Base-by-base conservation (phyloP, 2,329 filamentous ascomycete genomes). In the Tolypocladium nubicola region DNA sequence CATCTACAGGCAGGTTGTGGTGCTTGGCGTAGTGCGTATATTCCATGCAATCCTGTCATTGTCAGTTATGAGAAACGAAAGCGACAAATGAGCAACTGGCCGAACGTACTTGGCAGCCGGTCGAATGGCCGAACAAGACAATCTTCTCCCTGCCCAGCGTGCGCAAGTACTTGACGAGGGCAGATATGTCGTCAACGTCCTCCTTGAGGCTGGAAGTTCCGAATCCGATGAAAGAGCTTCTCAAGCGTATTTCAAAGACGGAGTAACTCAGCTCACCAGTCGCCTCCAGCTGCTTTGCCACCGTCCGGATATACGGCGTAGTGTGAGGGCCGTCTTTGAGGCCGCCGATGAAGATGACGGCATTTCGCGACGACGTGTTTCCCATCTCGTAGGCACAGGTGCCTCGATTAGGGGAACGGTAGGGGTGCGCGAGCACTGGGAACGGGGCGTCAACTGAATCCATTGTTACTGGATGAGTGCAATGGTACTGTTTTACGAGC, bases 291-390 rank as follows among this genome's bases (percentile, higher is more conserved):
- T 69, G 68, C 43, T 70, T 67, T 16, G 80, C 77, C 57, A 84
- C 70, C 1, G 68, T 66, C 6, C 76, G 74, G 53, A 77, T 73
- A 59, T 87, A 89, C 1, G 77, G 73, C 10, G 87, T 78, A 0
- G 83, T 85, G 61, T 87, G 81, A 58, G 87, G 81, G 1, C 86
- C 86, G 68, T 90, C 88, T 41, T 79, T 79, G 19, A 91, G 79
- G 40, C 88, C 88, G 60, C 85, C 86, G 61, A 90, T 79, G 72
- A 87, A 88, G 59, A 90, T 70, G 56, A 90, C 70, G 3, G 83
- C 84, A 70, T 89, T 83, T 54, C 68, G 73, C 58, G 74, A 70
- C 45, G 70, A 64, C 13, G 63, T 47, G 19, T 68, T 66, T 30
- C 78, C 77, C 21, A 72, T 64, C 63, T 81, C 79, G 61, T 81